phyloP scores from a whole-genome alignment of 495 filamentous ascomycete species.

The Collariella sp. region DNA sequence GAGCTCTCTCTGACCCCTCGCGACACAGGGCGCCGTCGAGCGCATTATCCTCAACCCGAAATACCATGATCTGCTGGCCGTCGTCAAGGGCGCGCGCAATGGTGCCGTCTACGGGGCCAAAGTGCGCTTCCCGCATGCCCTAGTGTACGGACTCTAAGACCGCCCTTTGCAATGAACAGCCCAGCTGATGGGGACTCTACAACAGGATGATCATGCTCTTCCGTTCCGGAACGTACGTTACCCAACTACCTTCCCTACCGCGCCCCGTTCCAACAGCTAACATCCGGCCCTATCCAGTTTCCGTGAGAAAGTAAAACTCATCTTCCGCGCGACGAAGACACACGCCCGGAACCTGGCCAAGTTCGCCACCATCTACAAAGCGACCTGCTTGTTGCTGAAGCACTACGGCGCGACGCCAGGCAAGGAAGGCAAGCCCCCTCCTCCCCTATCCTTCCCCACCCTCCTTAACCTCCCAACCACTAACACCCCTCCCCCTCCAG shows the following conservation, averaged over 20 bases:
- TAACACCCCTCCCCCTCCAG: slow-evolving; percentile 20
- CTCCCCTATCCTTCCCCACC: not conserved
- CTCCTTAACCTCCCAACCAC: not conserved
- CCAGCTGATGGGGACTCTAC: not conserved
- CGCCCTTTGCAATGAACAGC: slow-evolving; percentile 26
- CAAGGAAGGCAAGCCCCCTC: slow-evolving; percentile 39
- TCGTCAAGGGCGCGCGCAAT: slow-evolving; percentile 90
- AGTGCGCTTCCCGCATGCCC: slow-evolving; percentile 95
- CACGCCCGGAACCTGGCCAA: slow-evolving; percentile 87
- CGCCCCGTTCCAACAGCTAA: not conserved
- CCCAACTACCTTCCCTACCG: not conserved
- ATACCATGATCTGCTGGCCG: slow-evolving; percentile 69
- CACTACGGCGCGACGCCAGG: slow-evolving; percentile 50
- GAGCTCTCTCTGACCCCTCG: slow-evolving; percentile 7
- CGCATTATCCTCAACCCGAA: slow-evolving; percentile 69
- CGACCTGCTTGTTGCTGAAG: slow-evolving; percentile 61
- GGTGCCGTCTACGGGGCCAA: slow-evolving; percentile 95
- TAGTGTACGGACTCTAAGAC: slow-evolving; percentile 54
- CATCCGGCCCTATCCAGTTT: slow-evolving; percentile 39
- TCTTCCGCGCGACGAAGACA: slow-evolving; percentile 76
- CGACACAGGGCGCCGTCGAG: slow-evolving; percentile 45
- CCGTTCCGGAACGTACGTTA: slow-evolving; percentile 68
- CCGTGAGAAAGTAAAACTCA: slow-evolving; percentile 66
- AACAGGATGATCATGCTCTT: slow-evolving; percentile 87
- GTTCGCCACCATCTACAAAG: slow-evolving; percentile 87